These are phyloP conservation scores for Boletus vermiculosoides DNA, from an alignment of 768 basidiomycete genomes.

Conservation along the genomic window DNA sequence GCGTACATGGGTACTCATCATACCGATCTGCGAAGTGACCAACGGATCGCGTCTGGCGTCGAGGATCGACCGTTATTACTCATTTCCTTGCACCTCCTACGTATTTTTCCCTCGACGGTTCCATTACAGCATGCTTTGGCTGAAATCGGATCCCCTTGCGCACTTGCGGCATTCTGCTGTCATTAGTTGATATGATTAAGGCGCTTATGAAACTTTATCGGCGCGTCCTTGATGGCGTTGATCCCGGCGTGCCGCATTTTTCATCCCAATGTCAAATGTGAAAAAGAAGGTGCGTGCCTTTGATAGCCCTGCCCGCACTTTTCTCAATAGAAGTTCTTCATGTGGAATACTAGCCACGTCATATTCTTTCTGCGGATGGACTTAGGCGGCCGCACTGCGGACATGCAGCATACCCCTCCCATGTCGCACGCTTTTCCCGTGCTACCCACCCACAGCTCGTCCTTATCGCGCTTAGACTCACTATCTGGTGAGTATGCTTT, in stretches of 20 bases:
- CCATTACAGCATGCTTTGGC: constrained; percentile 25
- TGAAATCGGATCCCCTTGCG: constrained; percentile 10
- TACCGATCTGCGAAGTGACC: constrained; percentile 18
- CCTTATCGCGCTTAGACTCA: neutral
- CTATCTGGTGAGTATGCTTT: neutral
- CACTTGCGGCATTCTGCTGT: constrained; percentile 19
- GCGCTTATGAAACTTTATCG: constrained; percentile 32
- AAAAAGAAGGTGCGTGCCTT: constrained; percentile 24
- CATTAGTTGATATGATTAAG: constrained; percentile 25
- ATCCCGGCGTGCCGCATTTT: constrained; percentile 24
- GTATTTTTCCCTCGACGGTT: constrained; percentile 12
- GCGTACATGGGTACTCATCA: constrained; percentile 9
- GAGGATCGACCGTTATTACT: constrained; percentile 21
- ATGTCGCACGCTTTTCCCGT: constrained; percentile 3
- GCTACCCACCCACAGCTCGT: neutral
- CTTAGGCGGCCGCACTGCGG: constrained; percentile 27
- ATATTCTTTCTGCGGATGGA: constrained; percentile 8
- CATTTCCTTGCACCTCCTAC: constrained; percentile 7
- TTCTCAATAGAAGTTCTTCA: constrained; percentile 21
- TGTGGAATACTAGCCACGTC: constrained; percentile 23
- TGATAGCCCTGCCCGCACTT: constrained; percentile 19
- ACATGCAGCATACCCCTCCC: constrained; percentile 12
- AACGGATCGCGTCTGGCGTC: constrained; percentile 12
- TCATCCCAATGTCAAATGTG: constrained; percentile 20
- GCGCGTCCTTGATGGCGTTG: constrained; percentile 26